A percentile compares a stretch with the other conserved stretches of the same genome.
Conservation (phyloP, 768 basidiomycete species). For the Lactarius akahatsu region DNA sequence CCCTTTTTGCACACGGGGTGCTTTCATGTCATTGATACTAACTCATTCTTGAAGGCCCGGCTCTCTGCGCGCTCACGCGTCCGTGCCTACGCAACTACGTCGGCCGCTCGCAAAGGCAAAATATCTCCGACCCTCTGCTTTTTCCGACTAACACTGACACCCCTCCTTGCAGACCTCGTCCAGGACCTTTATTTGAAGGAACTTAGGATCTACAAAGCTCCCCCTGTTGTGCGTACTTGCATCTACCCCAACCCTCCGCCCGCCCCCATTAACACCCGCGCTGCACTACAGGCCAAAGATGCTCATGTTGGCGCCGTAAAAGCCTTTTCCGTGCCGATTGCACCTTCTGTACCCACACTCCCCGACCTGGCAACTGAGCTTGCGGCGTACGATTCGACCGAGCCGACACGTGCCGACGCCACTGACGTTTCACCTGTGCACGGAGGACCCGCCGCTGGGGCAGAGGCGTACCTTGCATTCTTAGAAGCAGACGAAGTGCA, state of each 20-base stretch:
- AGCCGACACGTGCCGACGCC: conserved; percentile 47
- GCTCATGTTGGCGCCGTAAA: conserved; percentile 89
- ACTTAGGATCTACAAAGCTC: conserved; percentile 86
- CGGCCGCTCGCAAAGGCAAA: conserved; percentile 64
- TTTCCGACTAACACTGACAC: background rate
- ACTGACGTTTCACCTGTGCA: conserved; percentile 5
- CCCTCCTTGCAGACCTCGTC: conserved; percentile 66
- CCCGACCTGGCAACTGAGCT: conserved; percentile 92
- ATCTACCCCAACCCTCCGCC: conserved; percentile 2
- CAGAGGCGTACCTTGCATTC: conserved; percentile 45
- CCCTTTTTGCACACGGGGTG: conserved; percentile 9
- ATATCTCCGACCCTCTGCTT: conserved; percentile 32
- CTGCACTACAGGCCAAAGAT: conserved; percentile 67
- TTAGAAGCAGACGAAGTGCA: conserved; percentile 46
- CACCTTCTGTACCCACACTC: conserved; percentile 72
- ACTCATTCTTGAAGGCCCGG: conserved; percentile 45
- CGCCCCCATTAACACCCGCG: conserved; percentile 11
- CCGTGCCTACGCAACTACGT: conserved; percentile 60
- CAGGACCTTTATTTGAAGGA: conserved; percentile 91
- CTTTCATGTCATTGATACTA: background rate
- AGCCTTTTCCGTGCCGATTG: conserved; percentile 67
- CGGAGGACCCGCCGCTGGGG: conserved; percentile 34
- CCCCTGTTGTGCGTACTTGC: conserved; percentile 56
- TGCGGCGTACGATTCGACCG: conserved; percentile 76
- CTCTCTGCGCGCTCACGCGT: conserved; percentile 44